These are phyloP conservation scores for Calonectria pseudoreteaudii DNA, from an alignment of 2,329 filamentous ascomycete species.

Conservation along the genomic window DNA sequence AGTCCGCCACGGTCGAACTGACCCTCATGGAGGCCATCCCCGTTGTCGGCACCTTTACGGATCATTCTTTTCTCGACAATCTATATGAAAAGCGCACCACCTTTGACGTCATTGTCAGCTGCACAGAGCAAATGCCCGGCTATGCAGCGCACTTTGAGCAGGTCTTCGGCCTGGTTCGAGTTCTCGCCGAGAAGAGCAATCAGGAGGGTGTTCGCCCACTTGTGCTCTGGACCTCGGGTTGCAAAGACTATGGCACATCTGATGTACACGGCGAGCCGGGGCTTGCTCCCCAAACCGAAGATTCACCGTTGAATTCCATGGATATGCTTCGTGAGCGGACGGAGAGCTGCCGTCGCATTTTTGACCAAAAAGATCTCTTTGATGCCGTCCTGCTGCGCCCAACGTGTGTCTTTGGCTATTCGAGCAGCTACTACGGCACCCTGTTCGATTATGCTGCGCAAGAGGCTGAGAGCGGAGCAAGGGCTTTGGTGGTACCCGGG, in stretches of 20 bases:
- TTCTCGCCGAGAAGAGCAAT: conserved; percentile 48
- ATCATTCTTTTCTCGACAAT: conserved; percentile 43
- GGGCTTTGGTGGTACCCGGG: conserved; percentile 47
- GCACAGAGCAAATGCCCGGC: conserved; percentile 53
- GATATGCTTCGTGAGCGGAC: conserved; percentile 46
- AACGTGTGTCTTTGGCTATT: conserved; percentile 60
- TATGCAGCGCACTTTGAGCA: conserved; percentile 55
- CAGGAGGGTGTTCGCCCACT: conserved; percentile 51
- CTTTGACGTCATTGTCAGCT: conserved; percentile 57
- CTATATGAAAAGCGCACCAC: conserved; percentile 41
- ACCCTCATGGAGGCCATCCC: conserved; percentile 53
- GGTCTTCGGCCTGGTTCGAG: conserved; percentile 48
- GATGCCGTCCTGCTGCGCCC: conserved; percentile 58
- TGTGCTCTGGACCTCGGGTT: conserved; percentile 60
- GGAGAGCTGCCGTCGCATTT: conserved; percentile 41
- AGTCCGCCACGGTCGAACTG: conserved; percentile 45
- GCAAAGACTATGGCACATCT: conserved; percentile 61
- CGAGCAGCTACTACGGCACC: conserved; percentile 57
- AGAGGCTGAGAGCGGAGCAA: conserved; percentile 29
- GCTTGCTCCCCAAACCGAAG: conserved; percentile 57
- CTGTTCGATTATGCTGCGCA: conserved; percentile 51
- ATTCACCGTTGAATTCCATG: conserved; percentile 50
- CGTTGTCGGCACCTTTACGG: conserved; percentile 52
- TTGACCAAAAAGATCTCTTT: conserved; percentile 53
- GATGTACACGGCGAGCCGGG: conserved; percentile 48